These are phyloP conservation scores for Albugo laibachii DNA, from an alignment of 352 stramenopile genomes.

Conservation along the genomic window DNA sequence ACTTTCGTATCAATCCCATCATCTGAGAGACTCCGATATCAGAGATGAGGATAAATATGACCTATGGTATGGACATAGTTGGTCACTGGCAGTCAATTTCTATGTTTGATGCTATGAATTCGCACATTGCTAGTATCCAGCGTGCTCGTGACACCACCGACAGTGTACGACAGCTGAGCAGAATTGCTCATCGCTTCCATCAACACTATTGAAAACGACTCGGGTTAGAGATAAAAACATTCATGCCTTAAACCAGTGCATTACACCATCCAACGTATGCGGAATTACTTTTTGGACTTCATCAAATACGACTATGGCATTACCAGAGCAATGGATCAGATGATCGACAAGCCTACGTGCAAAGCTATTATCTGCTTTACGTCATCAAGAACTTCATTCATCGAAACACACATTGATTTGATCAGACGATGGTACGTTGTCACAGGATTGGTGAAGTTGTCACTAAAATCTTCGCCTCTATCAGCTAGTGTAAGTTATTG, in stretches of 20 bases:
- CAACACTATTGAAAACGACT: slow-evolving; percentile 17
- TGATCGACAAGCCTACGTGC: slow-evolving; percentile 46
- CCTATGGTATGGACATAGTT: slow-evolving; percentile 9
- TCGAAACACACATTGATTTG: slow-evolving; percentile 28
- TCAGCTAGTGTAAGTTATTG: slow-evolving; percentile 1
- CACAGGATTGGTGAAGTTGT: slow-evolving; percentile 66
- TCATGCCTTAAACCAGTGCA: neutral
- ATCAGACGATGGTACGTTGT: slow-evolving; percentile 72
- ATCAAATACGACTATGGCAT: slow-evolving; percentile 80
- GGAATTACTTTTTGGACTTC: slow-evolving; percentile 85
- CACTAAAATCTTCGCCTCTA: slow-evolving; percentile 71
- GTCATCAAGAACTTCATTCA: neutral
- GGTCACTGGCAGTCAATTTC: slow-evolving; percentile 1
- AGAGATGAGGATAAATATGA: slow-evolving; percentile 79
- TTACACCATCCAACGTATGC: slow-evolving; percentile 68
- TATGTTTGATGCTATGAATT: slow-evolving; percentile 6
- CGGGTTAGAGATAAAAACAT: neutral
- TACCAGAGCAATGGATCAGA: slow-evolving; percentile 58
- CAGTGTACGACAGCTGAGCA: slow-evolving; percentile 58
- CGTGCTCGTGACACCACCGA: slow-evolving; percentile 32
- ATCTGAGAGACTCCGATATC: slow-evolving; percentile 75
- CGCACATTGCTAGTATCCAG: slow-evolving; percentile 61
- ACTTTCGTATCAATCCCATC: slow-evolving; percentile 68
- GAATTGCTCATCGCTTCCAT: slow-evolving; percentile 55
- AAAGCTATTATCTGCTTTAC: too few species aligned